A percentile compares a stretch with the other conserved stretches of the same genome.
Conservation (phyloP, 768 basidiomycete species). For the Fomitopsis serialis region DNA sequence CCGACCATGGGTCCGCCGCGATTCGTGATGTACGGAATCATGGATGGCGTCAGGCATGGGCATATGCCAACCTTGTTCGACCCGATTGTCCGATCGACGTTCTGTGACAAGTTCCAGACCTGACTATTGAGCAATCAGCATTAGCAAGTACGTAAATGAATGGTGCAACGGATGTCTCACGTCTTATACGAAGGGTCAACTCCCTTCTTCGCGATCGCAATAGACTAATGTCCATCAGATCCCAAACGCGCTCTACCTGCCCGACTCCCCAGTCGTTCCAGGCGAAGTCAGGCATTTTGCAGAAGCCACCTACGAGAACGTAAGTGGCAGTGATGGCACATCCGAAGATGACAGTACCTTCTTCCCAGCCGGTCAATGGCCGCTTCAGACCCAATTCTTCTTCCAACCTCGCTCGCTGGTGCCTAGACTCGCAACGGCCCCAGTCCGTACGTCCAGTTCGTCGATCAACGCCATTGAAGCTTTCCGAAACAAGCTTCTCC, state of each 20-base stretch:
- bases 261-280: slow-evolving; percentile 94
- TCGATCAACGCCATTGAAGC: slow-evolving; percentile 57
- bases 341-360: slow-evolving; percentile 43
- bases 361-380: slow-evolving; percentile 90
- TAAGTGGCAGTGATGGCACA: not conserved
- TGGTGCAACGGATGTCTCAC: slow-evolving; percentile 36
- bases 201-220: slow-evolving; percentile 77
- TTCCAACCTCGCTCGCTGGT: slow-evolving; percentile 81
- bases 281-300: slow-evolving; percentile 81
- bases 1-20: slow-evolving; percentile 96
- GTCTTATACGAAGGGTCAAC: slow-evolving; percentile 88
- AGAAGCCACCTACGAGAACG: slow-evolving; percentile 56
- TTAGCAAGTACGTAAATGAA: not conserved
- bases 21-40: slow-evolving; percentile 95
- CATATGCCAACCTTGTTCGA: slow-evolving; percentile 79
- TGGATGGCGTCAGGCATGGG: slow-evolving; percentile 90
- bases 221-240: slow-evolving; percentile 87
- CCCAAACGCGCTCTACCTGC: slow-evolving; percentile 94
- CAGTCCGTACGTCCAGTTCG: slow-evolving; percentile 79
- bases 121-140: slow-evolving; percentile 41
- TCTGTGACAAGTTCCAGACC: slow-evolving; percentile 96
- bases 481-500: slow-evolving; percentile 74
- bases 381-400: slow-evolving; percentile 78
- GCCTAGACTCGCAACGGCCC: slow-evolving; percentile 89
- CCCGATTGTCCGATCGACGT: slow-evolving; percentile 88